These are phyloP conservation scores for Esteya vermicola DNA, from an alignment of 2,329 filamentous ascomycete genomes.

Conservation along the genomic window DNA sequence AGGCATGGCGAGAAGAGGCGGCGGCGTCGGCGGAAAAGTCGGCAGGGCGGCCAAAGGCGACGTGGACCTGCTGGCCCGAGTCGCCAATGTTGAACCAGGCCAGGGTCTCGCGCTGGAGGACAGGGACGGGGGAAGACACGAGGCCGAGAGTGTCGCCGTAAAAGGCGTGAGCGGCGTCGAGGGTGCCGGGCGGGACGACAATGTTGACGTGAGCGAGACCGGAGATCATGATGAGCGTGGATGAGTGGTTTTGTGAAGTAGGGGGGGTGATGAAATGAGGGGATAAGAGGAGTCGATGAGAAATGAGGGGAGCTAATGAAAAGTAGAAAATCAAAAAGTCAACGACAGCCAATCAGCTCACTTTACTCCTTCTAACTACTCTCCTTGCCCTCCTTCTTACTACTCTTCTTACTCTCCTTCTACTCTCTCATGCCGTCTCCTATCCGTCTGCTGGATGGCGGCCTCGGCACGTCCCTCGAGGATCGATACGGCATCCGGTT, in stretches of 20 bases:
- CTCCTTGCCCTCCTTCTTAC: not conserved
- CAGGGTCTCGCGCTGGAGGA: conserved; percentile 31
- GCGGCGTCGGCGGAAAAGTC: conserved; percentile 14
- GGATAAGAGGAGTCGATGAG: not conserved
- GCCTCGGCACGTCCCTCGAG: conserved; percentile 52
- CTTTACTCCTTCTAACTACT: not conserved
- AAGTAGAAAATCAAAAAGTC: no score
- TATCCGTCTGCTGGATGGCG: conserved; percentile 42
- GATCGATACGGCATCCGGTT: conserved; percentile 41
- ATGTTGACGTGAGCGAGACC: conserved; percentile 38
- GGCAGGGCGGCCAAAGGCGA: conserved; percentile 27
- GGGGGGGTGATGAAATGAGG: not conserved
- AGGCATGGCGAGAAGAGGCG: conserved; percentile 38
- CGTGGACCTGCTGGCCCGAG: conserved; percentile 39
- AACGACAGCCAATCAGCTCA: no score
- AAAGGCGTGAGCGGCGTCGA: conserved; percentile 36
- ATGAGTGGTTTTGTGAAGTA: no score
- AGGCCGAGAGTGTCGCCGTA: conserved; percentile 43
- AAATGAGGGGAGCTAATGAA: no score
- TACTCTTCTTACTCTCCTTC: not conserved
- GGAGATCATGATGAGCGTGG: conserved; percentile 10
- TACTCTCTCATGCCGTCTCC: not conserved
- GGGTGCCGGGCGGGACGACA: conserved; percentile 36
- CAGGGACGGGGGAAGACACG: conserved; percentile 34
- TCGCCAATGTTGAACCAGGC: conserved; percentile 48